Evolutionary conservation across 805 yeast genomes (phyloP), one percentile per base, ranked within the genome.

Genomic region (Nakazawaea wickerhamii): DNA sequence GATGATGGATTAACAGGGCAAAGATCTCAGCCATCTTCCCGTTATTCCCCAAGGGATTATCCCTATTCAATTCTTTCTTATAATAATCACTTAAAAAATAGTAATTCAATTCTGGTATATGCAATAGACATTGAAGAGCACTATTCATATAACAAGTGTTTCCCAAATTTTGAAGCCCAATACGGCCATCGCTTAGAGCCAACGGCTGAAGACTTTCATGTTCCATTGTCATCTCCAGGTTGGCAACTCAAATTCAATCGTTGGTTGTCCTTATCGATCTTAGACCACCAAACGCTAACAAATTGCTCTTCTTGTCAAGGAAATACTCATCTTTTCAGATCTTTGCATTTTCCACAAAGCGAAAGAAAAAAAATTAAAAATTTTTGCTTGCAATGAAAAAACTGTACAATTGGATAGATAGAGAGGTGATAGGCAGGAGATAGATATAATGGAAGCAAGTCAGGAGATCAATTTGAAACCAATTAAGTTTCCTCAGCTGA

Each of bases 81-180:
- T 67, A 84, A 13, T 75, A 65, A 42, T 76, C 74, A 53, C 73
- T 75, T 28, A 81, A 62, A 53, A 91, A 93, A 57, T 88, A 91
- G 32, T 78, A 71, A 8, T 81, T 75, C 20, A 93, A 61, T 58
- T 88, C 96, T 1, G 95, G 95, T 10, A 90, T 72, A 55, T 91
- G 98, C 0, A 78, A 73, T 32, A 91, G 64, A 55, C 97, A 91
- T 56, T 93, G 98, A 35, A 91, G 63, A 0, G 96, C 96, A 8
- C 95, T 85, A 59, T 88, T 89, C 97, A 90, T 89, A 59, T 88
- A 90, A 60, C 97, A 90, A 0, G 95, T 81, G 57, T 90, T 90
- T 2, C 97, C 97, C 47, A 89, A 64, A 55, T 87, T 90, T 40
- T 71, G 65, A 55, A 82, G 50, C 47, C 97, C 82, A 45, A 70